These are phyloP conservation scores for Erigeron canadensis DNA, from an alignment of 129 eudicot genomes.

Conservation along the genomic window DNA sequence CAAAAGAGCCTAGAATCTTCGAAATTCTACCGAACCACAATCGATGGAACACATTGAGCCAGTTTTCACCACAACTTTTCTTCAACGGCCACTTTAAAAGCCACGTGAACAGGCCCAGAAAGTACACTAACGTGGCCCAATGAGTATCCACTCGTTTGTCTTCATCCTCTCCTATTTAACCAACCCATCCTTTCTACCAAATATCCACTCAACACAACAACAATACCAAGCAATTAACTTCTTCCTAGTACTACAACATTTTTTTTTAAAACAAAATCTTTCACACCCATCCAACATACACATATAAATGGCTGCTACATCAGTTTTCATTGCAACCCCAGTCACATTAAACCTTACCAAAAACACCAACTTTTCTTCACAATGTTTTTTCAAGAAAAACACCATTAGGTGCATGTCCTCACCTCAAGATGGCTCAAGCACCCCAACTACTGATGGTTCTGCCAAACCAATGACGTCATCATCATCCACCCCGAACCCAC, in stretches of 20 bases:
- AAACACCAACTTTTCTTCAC: not conserved
- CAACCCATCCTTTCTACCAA: not conserved
- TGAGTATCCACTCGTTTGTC: slow-evolving; percentile 39
- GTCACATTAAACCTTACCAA: not conserved
- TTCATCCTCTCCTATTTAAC: slow-evolving; percentile 14
- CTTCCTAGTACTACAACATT: not conserved
- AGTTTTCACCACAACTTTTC: not conserved
- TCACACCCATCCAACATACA: not conserved
- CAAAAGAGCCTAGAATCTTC: too few species aligned
- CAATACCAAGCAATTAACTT: too few species aligned
- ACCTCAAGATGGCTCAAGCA: not conserved
- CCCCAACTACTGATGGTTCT: slow-evolving; percentile 17
- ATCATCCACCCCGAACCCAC: not conserved
- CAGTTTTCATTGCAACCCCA: slow-evolving; percentile 29
- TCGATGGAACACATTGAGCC: too few species aligned
- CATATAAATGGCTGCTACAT: slow-evolving; percentile 38
- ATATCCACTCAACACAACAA: too few species aligned
- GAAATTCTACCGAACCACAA: too few species aligned
- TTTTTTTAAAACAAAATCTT: not conserved
- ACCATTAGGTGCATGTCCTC: slow-evolving; percentile 25
- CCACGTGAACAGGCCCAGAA: slow-evolving; percentile 10
- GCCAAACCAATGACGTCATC: slow-evolving; percentile 11
- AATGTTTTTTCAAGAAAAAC: not conserved
- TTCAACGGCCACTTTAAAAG: not conserved
- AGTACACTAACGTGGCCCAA: slow-evolving; percentile 44